A percentile compares a stretch with the other conserved stretches of the same genome.
Conservation (phyloP, 306 rosid genomes). For the Aeschynomene evenia region DNA sequence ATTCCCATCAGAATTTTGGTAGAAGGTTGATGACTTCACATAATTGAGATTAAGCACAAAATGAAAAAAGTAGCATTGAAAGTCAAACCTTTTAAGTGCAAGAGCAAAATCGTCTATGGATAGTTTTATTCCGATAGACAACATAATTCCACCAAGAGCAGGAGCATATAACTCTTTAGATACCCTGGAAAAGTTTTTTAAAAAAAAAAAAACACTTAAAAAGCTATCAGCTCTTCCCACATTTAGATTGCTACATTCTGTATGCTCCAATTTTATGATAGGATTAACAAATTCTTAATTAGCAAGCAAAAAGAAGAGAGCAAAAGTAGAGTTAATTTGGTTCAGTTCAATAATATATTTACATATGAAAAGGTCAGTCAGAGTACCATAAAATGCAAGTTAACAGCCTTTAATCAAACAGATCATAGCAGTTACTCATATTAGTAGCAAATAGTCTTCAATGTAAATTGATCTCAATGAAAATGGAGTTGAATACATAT, state of each 20-base stretch:
- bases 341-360: background rate
- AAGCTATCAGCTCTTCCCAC: constrained; percentile 31
- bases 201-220: too few relatives aligned
- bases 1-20: too few relatives aligned
- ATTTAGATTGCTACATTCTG: background rate
- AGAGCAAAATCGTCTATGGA: constrained; percentile 87
- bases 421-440: constrained; percentile 31
- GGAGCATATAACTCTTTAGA: constrained; percentile 94
- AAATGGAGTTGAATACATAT: background rate
- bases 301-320: background rate
- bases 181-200: constrained; percentile 78
- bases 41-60: constrained; percentile 13
- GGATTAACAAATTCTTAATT: background rate
- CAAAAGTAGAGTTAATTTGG: background rate
- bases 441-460: background rate
- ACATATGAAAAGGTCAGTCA: constrained; percentile 6
- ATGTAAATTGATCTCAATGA: constrained; percentile 23
- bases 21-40: constrained; percentile 30
- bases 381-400: background rate
- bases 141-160: constrained; percentile 99
- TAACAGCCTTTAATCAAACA: constrained; percentile 48
- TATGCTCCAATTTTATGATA: constrained; percentile 3
- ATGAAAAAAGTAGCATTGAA: constrained; percentile 6
- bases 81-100: constrained; percentile 72
- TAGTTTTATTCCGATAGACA: constrained; percentile 88